Conservation (phyloP, 768 basidiomycete species). For the Boletus edulis region DNA sequence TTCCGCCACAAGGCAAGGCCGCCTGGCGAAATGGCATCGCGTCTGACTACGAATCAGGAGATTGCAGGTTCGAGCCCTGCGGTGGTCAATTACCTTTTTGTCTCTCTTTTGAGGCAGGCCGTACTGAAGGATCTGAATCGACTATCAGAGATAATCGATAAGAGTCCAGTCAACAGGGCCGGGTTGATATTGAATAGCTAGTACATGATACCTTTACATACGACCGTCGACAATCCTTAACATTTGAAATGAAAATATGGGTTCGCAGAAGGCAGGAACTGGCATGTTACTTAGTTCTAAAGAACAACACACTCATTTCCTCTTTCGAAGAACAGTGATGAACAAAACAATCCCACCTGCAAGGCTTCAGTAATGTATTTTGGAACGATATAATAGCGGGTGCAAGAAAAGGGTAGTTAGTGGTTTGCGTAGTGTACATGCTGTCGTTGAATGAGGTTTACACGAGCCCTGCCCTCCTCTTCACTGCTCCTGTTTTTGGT, state of each 20-base stretch:
- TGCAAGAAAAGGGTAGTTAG: conserved; percentile 1
- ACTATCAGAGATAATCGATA: no score
- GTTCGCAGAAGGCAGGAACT: no score
- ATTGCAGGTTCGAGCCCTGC: conserved; percentile 90
- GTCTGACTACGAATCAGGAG: conserved; percentile 92
- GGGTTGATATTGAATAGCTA: no score
- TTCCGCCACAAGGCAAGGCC: conserved; percentile 38
- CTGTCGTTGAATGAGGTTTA: neutral
- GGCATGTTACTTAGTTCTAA: no score
- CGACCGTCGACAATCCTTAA: no score
- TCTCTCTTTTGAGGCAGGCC: no score
- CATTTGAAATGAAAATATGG: no score
- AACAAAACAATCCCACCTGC: neutral
- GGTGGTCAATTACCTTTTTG: conserved; percentile 20
- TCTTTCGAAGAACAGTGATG: neutral
- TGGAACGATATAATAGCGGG: neutral
- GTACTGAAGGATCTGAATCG: no score
- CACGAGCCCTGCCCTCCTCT: neutral
- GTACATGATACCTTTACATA: no score
- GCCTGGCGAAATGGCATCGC: conserved; percentile 92
- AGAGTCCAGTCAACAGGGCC: no score
- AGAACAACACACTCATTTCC: no score
- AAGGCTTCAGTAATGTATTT: neutral
- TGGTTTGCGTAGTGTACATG: conserved; percentile 17
- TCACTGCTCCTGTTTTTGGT: conserved; percentile 35